Evolutionary conservation across 768 basidiomycete genomes (phyloP).

Genomic region (Boletus subcaerulescens): DNA sequence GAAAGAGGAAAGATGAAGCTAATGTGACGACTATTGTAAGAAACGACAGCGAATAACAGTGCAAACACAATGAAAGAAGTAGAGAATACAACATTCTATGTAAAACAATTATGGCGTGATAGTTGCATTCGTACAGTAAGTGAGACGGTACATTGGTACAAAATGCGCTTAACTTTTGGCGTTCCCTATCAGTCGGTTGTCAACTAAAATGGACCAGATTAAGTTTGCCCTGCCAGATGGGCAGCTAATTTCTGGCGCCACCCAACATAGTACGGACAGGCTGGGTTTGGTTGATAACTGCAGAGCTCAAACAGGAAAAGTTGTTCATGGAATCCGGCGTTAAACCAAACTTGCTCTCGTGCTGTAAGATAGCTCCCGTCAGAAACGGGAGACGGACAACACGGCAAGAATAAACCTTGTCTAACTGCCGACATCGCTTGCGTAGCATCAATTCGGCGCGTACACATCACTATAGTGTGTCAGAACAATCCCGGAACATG

Average conservation of each 20-base stretch:
- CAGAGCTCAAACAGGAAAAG: constrained; percentile 74
- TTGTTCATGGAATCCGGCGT: constrained; percentile 77
- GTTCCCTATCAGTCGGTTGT: constrained; percentile 8
- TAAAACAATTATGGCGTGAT: constrained; percentile 14
- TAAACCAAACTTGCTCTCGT: constrained; percentile 76
- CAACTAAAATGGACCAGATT: constrained; percentile 1
- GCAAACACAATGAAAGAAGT: constrained; percentile 8
- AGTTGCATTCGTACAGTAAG: constrained; percentile 19
- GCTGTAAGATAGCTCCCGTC: constrained; percentile 35
- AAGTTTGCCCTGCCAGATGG: constrained; percentile 37
- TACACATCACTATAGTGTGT: constrained; percentile 58
- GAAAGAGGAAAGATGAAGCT: not conserved
- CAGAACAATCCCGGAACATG: constrained; percentile 5
- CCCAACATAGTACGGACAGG: constrained; percentile 61
- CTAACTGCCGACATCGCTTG: constrained; percentile 61
- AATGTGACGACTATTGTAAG: constrained; percentile 8
- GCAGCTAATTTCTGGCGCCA: constrained; percentile 60
- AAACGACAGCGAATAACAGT: constrained; percentile 1
- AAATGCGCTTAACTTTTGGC: constrained; percentile 9
- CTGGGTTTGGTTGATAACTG: constrained; percentile 56
- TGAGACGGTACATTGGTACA: constrained; percentile 5
- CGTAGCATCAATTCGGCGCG: constrained; percentile 52
- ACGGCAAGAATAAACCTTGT: constrained; percentile 40
- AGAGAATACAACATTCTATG: constrained; percentile 19
- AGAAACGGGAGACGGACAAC: constrained; percentile 3